Evolutionary conservation across 1,284 basidiomycete genomes (phyloP).

Genomic region (Puccinia coronata): DNA sequence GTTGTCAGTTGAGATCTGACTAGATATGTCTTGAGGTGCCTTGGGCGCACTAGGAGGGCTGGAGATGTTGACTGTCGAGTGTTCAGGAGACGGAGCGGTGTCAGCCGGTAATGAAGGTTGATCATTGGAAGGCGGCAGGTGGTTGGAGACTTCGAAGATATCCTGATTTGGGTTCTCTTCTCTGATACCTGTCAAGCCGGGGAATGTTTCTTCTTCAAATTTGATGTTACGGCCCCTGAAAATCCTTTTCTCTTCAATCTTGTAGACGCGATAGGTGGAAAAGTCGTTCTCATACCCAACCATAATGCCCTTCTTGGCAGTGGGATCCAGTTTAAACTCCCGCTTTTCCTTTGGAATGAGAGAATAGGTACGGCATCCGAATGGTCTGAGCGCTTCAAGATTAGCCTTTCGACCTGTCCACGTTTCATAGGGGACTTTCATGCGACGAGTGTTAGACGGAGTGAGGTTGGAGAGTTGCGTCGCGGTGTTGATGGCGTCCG

Average conservation of each 20-base stretch:
- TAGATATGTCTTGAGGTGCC: too few relatives aligned
- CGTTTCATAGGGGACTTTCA: not conserved
- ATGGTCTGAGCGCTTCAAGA: not conserved
- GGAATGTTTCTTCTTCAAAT: not conserved
- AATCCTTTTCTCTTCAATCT: not conserved
- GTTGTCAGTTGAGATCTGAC: too few relatives aligned
- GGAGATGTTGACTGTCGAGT: too few relatives aligned
- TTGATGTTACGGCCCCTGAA: not conserved
- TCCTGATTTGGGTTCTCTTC: not conserved
- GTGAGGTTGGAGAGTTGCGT: not conserved
- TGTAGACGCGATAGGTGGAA: not conserved
- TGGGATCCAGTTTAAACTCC: not conserved
- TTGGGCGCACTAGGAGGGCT: too few relatives aligned
- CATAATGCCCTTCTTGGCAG: not conserved
- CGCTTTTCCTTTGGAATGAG: not conserved
- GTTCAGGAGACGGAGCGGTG: too few relatives aligned
- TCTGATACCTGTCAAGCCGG: too few relatives aligned
- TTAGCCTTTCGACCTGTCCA: too few relatives aligned
- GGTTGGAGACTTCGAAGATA: not conserved
- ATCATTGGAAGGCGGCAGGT: too few relatives aligned
- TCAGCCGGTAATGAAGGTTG: too few relatives aligned
- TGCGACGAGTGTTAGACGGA: not conserved
- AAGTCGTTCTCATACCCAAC: constrained; percentile 5
- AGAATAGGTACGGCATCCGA: not conserved
- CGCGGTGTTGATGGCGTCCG: too few relatives aligned